Evolutionary conservation across 2,329 filamentous ascomycete species (phyloP).

Genomic region (Microdochium bolleyi): DNA sequence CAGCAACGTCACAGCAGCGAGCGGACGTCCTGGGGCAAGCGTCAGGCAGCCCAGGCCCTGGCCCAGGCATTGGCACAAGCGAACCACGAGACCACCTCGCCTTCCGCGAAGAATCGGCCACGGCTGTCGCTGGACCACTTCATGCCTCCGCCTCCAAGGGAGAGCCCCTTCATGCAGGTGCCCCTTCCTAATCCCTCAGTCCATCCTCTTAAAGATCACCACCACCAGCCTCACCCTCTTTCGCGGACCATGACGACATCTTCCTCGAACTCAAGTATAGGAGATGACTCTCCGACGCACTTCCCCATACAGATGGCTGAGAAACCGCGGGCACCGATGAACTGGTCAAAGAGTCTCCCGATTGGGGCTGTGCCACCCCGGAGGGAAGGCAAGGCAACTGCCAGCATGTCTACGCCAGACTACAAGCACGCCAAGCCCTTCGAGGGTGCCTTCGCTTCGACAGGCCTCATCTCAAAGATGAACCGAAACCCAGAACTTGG

Average conservation of each 20-base stretch:
- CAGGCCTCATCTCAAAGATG: conserved; percentile 89
- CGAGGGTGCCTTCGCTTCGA: conserved; percentile 85
- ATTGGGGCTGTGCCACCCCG: conserved; percentile 18
- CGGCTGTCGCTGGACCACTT: conserved; percentile 76
- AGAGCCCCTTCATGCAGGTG: conserved; percentile 55
- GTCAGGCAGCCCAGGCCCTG: conserved; percentile 48
- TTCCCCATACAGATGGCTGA: conserved; percentile 47
- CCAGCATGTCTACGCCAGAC: conserved; percentile 63
- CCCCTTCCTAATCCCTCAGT: conserved; percentile 44
- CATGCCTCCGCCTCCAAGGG: conserved; percentile 53
- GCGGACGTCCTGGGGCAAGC: conserved; percentile 54
- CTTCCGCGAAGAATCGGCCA: conserved; percentile 53
- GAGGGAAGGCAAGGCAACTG: conserved; percentile 8
- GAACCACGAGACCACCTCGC: conserved; percentile 43
- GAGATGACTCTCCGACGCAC: conserved; percentile 60
- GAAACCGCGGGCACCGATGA: conserved; percentile 35
- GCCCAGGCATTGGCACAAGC: conserved; percentile 24
- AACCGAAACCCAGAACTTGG: conserved; percentile 73
- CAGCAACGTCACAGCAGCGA: conserved; percentile 69
- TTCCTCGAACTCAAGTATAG: conserved; percentile 70
- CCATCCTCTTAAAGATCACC: conserved; percentile 36
- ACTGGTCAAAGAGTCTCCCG: conserved; percentile 72
- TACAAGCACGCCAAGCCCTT: conserved; percentile 73
- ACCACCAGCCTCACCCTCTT: conserved; percentile 66
- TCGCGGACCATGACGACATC: conserved; percentile 83